Percentiles rank a stretch among this genome's conserved stretches.
phyloP scores from a whole-genome alignment of 306 rosid species.

The Pyrus bretschneideri region DNA sequence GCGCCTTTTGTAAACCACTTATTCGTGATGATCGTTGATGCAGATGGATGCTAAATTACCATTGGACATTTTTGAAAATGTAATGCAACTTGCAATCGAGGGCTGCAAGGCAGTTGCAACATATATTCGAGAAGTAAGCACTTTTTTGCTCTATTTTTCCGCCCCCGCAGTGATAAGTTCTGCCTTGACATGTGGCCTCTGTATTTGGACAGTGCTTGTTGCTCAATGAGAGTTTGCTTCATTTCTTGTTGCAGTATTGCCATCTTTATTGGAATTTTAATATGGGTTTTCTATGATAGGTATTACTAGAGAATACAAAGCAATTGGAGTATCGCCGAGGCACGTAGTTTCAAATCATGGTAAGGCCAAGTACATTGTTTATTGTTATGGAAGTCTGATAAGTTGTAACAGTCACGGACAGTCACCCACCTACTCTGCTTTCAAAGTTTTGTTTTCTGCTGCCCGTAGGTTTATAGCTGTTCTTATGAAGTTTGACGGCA shows the following conservation, averaged over 20 bases:
- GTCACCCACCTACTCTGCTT: not conserved
- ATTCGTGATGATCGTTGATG: conserved; percentile 10
- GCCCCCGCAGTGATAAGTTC: not conserved
- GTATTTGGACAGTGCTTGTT: not conserved
- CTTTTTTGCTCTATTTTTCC: not conserved
- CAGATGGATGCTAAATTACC: conserved; percentile 93
- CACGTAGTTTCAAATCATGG: conserved; percentile 20
- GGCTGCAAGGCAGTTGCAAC: conserved; percentile 95
- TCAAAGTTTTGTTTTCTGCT: not conserved
- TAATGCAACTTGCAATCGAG: conserved; percentile 80
- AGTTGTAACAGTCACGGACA: not conserved
- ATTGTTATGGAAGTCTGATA: not conserved
- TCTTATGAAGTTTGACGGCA: conserved; percentile 83
- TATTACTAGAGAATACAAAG: conserved; percentile 68
- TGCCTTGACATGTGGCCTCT: not conserved
- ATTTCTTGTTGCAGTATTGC: conserved; percentile 11
- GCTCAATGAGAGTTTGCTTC: not conserved
- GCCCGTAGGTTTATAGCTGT: conserved; percentile 30
- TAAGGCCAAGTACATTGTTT: not conserved
- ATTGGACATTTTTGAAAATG: conserved; percentile 70
- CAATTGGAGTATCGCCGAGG: conserved; percentile 64
- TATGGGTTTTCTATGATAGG: conserved; percentile 36
- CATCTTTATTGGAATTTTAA: conserved; percentile 6
- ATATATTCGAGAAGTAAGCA: conserved; percentile 62
- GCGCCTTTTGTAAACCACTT: not conserved